phyloP scores from a whole-genome alignment of 352 stramenopile species.

The Blastocystis hominis region DNA sequence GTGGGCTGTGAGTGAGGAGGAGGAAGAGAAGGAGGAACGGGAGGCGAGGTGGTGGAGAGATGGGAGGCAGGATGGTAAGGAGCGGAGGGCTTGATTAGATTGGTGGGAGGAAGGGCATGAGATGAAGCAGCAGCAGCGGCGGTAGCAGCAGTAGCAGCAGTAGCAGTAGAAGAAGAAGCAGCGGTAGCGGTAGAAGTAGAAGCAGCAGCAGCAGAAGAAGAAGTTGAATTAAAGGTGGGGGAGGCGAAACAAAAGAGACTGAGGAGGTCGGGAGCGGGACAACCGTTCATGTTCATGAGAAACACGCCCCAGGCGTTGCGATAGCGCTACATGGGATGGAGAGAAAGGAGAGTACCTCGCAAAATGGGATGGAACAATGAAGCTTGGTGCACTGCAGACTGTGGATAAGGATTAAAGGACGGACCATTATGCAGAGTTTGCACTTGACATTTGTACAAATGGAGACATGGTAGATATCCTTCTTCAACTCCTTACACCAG shows the following conservation, averaged over 20 bases:
- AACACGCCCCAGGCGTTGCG: conserved; percentile 5
- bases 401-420: conserved; percentile 48
- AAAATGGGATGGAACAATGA: neutral
- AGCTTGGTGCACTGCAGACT: conserved; percentile 11
- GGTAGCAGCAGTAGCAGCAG: neutral
- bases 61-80: no score
- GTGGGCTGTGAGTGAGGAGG: no score
- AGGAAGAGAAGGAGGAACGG: no score
- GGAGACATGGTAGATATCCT: conserved; percentile 41
- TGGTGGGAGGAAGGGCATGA: neutral
- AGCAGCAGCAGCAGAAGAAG: no score
- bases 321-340: neutral
- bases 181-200: no score
- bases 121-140: neutral
- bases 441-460: conserved; percentile 27
- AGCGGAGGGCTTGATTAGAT: neutral
- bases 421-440: neutral
- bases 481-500: no score
- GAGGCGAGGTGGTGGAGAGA: no score
- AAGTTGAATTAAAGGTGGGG: neutral
- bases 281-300: neutral
- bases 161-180: no score
- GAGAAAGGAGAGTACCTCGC: neutral
- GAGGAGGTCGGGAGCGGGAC: neutral
- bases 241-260: neutral